Conservation (phyloP, 2,329 filamentous ascomycete genomes). For the Aureobasidium sp. region DNA sequence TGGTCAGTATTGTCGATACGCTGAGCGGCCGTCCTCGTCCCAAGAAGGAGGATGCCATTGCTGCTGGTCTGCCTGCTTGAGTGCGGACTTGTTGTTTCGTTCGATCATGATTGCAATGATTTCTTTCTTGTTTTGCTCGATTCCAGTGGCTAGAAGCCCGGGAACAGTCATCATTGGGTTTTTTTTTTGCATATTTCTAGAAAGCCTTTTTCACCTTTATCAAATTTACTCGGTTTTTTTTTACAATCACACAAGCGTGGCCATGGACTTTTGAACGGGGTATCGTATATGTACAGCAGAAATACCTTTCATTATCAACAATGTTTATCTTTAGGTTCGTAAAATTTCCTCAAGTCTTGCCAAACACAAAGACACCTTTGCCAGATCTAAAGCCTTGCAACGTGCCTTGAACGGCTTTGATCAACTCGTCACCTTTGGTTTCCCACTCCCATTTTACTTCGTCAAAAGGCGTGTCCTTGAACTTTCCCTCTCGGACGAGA, state of each 20-base stretch:
- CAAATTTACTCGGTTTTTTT: not conserved
- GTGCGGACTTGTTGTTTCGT: not conserved
- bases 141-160: not conserved
- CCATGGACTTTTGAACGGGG: too few relatives aligned
- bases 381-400: conserved; percentile 75
- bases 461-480: conserved; percentile 75
- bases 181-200: not conserved
- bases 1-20: conserved; percentile 76
- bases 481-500: conserved; percentile 64
- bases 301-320: not conserved
- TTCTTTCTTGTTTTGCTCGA: not conserved
- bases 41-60: conserved; percentile 12
- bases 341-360: conserved; percentile 31
- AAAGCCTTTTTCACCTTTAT: not conserved
- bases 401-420: conserved; percentile 70
- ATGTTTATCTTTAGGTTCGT: not conserved
- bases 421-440: conserved; percentile 60
- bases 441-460: conserved; percentile 76
- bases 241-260: too few relatives aligned
- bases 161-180: not conserved
- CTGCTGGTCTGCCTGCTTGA: conserved; percentile 5
- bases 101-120: conserved; percentile 11
- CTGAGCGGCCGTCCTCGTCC: conserved; percentile 56
- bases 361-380: conserved; percentile 85
- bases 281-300: not conserved